Evolutionary conservation across 2,329 filamentous ascomycete genomes (phyloP).

Genomic region (Verticillium tricorpus): DNA sequence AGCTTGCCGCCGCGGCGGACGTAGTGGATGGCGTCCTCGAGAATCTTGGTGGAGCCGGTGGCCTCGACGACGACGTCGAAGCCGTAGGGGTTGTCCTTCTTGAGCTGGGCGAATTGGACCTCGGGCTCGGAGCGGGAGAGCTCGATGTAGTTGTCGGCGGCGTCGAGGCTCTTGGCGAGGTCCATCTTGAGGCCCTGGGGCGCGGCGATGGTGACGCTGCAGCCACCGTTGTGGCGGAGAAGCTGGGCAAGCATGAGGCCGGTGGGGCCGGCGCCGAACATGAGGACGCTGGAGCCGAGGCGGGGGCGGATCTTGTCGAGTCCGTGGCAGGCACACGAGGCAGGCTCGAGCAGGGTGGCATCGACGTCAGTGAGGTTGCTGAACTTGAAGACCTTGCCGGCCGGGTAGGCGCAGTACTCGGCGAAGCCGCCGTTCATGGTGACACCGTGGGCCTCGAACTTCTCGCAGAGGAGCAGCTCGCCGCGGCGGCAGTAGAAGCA

Average conservation of each 20-base stretch:
- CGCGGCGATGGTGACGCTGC: constrained; percentile 65
- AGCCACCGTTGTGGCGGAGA: constrained; percentile 61
- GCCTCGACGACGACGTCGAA: constrained; percentile 67
- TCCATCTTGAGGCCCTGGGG: constrained; percentile 68
- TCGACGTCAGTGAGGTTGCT: constrained; percentile 63
- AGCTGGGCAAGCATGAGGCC: constrained; percentile 62
- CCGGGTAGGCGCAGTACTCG: constrained; percentile 57
- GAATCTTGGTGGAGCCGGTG: constrained; percentile 63
- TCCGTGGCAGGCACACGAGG: constrained; percentile 67
- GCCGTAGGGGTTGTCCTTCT: constrained; percentile 62
- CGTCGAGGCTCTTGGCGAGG: constrained; percentile 53
- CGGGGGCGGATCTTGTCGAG: constrained; percentile 65
- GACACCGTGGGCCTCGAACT: constrained; percentile 64
- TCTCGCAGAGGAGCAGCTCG: constrained; percentile 63
- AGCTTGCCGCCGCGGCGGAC: constrained; percentile 67
- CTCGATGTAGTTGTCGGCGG: constrained; percentile 49
- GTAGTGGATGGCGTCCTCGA: constrained; percentile 68
- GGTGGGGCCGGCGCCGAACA: constrained; percentile 64
- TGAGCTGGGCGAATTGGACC: constrained; percentile 58
- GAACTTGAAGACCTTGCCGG: constrained; percentile 58
- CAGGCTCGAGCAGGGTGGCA: constrained; percentile 65
- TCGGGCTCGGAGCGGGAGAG: constrained; percentile 50
- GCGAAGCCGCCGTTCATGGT: constrained; percentile 68
- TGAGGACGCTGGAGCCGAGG: constrained; percentile 59
- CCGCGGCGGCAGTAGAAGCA: constrained; percentile 72